Conservation (phyloP, 352 stramenopile species). For the Peronospora belbahrii region DNA sequence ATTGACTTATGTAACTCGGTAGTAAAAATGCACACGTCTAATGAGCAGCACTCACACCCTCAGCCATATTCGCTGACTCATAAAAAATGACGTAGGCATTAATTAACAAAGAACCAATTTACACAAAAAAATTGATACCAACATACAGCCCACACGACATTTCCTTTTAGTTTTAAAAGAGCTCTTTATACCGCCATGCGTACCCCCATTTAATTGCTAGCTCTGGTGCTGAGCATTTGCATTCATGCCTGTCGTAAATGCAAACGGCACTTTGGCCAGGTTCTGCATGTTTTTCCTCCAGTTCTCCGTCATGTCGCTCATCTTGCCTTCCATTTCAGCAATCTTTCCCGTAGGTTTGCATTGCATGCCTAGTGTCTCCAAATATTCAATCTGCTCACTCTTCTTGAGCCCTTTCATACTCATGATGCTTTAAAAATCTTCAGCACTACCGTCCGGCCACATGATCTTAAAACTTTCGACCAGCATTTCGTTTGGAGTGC, state of each 20-base stretch:
- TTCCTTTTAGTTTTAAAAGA: no score
- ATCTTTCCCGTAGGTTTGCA: slow-evolving; percentile 59
- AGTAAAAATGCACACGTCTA: no score
- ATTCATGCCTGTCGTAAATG: slow-evolving; percentile 43
- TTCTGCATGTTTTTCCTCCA: slow-evolving; percentile 84
- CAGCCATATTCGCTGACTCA: no score
- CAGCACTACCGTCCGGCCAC: slow-evolving; percentile 88
- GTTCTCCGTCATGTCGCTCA: slow-evolving; percentile 83
- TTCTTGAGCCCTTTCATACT: slow-evolving; percentile 90
- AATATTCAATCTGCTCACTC: slow-evolving; percentile 51
- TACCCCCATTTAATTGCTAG: slow-evolving; percentile 1
- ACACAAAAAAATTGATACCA: no score
- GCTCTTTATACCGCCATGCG: not conserved
- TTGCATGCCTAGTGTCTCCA: slow-evolving; percentile 64
- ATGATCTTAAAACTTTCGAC: slow-evolving; percentile 96
- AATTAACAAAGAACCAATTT: no score
- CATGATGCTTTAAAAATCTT: slow-evolving; percentile 93
- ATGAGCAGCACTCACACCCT: no score
- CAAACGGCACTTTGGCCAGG: slow-evolving; percentile 70
- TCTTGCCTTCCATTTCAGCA: slow-evolving; percentile 78
- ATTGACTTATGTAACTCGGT: no score
- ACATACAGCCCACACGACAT: no score
- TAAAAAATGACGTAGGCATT: no score
- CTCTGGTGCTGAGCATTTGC: slow-evolving; percentile 16
- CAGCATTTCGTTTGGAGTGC: slow-evolving; percentile 92